These are phyloP conservation scores for Hypericum androsaemum DNA, from an alignment of 345 rosid species.

Conservation along the genomic window DNA sequence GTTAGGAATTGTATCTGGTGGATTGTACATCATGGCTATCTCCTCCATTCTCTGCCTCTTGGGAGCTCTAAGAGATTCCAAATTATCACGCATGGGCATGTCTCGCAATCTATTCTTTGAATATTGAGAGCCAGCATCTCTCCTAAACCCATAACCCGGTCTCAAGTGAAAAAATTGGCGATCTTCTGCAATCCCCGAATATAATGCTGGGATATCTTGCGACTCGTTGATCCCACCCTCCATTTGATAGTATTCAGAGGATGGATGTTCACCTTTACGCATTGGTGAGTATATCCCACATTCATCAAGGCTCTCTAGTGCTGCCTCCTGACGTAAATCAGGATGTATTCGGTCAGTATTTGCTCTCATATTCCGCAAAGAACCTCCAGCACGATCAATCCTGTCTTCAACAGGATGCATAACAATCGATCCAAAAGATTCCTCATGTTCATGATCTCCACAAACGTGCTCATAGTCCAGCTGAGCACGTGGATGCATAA, in stretches of 20 bases:
- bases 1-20: slow-evolving; percentile 22
- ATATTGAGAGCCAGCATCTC: slow-evolving; percentile 29
- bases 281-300: slow-evolving; percentile 23
- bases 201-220: slow-evolving; percentile 21
- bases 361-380: slow-evolving; percentile 24
- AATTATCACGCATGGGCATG: slow-evolving; percentile 18
- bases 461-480: slow-evolving; percentile 24
- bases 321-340: slow-evolving; percentile 18
- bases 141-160: slow-evolving; percentile 31
- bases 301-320: slow-evolving; percentile 22
- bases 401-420: slow-evolving; percentile 24
- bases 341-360: slow-evolving; percentile 21
- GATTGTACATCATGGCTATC: slow-evolving; percentile 19
- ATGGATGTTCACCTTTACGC: slow-evolving; percentile 23
- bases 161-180: slow-evolving; percentile 27
- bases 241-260: slow-evolving; percentile 19
- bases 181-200: slow-evolving; percentile 17
- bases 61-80: slow-evolving; percentile 21
- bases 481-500: slow-evolving; percentile 22
- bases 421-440: slow-evolving; percentile 24
- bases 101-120: slow-evolving; percentile 23
- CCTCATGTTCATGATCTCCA: slow-evolving; percentile 22
- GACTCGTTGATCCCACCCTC: slow-evolving; percentile 26
- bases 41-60: slow-evolving; percentile 32
- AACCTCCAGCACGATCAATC: slow-evolving; percentile 24